Base-by-base conservation (phyloP, 2,329 filamentous ascomycete genomes). In the Botrytis porri region DNA sequence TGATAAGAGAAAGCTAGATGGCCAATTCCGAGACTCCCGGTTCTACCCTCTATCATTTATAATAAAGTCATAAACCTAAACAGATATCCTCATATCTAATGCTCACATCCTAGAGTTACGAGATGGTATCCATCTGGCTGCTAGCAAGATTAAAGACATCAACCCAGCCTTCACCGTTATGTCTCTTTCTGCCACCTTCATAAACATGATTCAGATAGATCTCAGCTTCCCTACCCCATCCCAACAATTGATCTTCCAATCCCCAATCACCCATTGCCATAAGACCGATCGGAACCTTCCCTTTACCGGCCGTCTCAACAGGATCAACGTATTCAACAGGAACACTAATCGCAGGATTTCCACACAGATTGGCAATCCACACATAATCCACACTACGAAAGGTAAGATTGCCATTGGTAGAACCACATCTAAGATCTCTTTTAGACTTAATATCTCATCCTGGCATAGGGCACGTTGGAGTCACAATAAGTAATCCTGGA, bases 321-420 rank as follows among this genome's bases (percentile, higher is more conserved):
- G 76, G 76, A 45, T 76, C 74, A 6, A 85, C 86, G 82, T 94
- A 97, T 0, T 93, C 94, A 18, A 93, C 89, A 0, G 94, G 94
- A 45, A 89, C 89, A 62, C 85, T 89, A 25, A 96, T 87, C 1
- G 93, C 90, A 1, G 95, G 95, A 66, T 90, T 90, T 0, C 95
- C 95, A 0, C 86, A 89, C 77, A 94, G 90, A 82, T 97, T 98
- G 10, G 94, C 92, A 57, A 97, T 83, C 88, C 92, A 97, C 20
- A 93, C 89, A 82, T 93, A 97, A 81, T 91, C 89, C 93, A 97
- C 97, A 79, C 88, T 93, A 43, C 88, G 85, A n/a, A 97, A 84
- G 20, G 89, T 90, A 74, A 83, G 85, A 80, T 95, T 94, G 0
- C 87, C 90, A 80, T 97, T 91, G 54, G 87, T 90, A 77, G 93